Percentiles rank a stretch among this genome's conserved stretches.
Evolutionary conservation across 176 grass and related monocot genomes (phyloP).

Genomic region (Oryza nivara): DNA sequence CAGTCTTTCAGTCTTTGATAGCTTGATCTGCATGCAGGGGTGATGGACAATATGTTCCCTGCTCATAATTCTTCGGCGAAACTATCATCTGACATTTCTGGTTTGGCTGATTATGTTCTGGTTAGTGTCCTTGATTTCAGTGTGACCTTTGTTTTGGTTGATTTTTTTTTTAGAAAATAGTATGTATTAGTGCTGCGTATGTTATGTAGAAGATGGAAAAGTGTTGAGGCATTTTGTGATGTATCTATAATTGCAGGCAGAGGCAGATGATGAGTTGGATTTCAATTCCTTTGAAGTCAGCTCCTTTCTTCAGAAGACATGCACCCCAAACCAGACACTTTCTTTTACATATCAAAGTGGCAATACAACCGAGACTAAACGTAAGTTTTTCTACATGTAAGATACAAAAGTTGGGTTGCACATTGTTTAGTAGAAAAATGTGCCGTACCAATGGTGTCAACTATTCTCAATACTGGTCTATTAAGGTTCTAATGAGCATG

Average conservation of each 20-base stretch:
- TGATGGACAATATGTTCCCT: slow-evolving; percentile 45
- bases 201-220: neutral
- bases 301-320: slow-evolving; percentile 52
- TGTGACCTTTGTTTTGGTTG: neutral
- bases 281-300: neutral
- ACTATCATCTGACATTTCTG: neutral
- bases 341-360: slow-evolving; percentile 11
- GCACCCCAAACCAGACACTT: slow-evolving; percentile 42
- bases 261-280: neutral
- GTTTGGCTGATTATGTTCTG: slow-evolving; percentile 49
- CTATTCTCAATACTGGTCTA: slow-evolving; percentile 7
- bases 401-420: slow-evolving; percentile 13
- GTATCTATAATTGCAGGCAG: slow-evolving; percentile 36
- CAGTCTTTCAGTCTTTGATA: too few species aligned
- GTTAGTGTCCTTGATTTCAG: slow-evolving; percentile 34
- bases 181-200: neutral
- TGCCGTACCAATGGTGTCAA: neutral
- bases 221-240: neutral
- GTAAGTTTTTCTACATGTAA: slow-evolving; percentile 24
- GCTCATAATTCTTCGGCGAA: slow-evolving; percentile 19
- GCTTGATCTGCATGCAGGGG: slow-evolving; percentile 33
- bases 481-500: neutral
- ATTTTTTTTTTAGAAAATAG: neutral
- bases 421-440: neutral
- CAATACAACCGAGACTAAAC: neutral